Evolutionary conservation across 306 rosid genomes (phyloP).

Genomic region (Vicia sativa): DNA sequence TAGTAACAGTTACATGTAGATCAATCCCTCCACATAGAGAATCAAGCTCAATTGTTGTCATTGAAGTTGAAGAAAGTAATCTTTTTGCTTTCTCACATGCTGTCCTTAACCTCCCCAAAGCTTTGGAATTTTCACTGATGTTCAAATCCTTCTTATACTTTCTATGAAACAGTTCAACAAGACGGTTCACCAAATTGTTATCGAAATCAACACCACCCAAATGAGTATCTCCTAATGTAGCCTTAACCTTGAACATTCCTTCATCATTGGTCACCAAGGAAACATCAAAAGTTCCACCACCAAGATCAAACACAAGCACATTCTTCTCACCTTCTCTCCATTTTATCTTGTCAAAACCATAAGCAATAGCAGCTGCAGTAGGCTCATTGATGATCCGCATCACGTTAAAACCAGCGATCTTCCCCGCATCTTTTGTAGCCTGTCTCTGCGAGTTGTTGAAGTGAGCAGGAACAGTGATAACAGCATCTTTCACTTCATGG

Average conservation of each 20-base stretch:
- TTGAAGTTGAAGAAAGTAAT: constrained; percentile 40
- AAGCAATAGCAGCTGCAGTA: constrained; percentile 54
- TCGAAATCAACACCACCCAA: constrained; percentile 51
- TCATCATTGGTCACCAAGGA: constrained; percentile 44
- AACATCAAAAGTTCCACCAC: constrained; percentile 55
- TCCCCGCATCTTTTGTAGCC: constrained; percentile 51
- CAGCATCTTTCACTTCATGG: constrained; percentile 33
- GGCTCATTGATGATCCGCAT: constrained; percentile 53
- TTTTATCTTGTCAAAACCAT: constrained; percentile 43
- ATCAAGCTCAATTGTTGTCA: constrained; percentile 42
- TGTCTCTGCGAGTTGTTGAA: constrained; percentile 54
- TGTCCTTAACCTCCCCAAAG: constrained; percentile 41
- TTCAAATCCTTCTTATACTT: constrained; percentile 38
- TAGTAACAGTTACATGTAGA: constrained; percentile 34
- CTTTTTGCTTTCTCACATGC: constrained; percentile 54
- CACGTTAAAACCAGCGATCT: constrained; percentile 44
- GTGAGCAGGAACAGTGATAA: constrained; percentile 53
- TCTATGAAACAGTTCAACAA: constrained; percentile 25
- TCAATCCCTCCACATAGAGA: constrained; percentile 44
- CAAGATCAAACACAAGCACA: constrained; percentile 53
- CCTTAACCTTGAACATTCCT: constrained; percentile 51
- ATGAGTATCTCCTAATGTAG: constrained; percentile 44
- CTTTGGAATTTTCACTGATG: constrained; percentile 32
- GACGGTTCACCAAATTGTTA: constrained; percentile 39
- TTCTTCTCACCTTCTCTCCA: constrained; percentile 45